A percentile compares a stretch with the other conserved stretches of the same genome.
These are phyloP conservation scores for Cryptococcus hybrid DNA, from an alignment of 1,284 basidiomycete species.

Conservation along the genomic window DNA sequence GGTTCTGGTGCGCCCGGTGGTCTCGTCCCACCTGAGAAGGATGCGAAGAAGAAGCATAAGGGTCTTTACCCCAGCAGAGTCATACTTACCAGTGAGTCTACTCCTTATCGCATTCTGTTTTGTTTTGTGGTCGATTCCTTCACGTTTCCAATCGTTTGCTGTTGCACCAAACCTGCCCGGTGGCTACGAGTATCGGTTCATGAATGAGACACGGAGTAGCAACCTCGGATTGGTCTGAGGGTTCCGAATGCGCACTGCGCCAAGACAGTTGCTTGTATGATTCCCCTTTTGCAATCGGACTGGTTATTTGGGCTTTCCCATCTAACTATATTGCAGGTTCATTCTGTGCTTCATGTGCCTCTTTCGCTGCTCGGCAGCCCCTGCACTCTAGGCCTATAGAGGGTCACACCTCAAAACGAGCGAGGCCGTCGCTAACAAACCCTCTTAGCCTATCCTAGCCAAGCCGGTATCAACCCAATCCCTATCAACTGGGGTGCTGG, in stretches of 20 bases:
- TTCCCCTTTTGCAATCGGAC: too few species aligned
- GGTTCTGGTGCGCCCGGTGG: slow-evolving; percentile 23
- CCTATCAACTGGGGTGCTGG: slow-evolving; percentile 79
- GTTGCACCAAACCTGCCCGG: too few species aligned
- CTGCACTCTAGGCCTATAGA: not conserved
- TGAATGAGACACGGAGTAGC: too few species aligned
- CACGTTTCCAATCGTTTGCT: too few species aligned
- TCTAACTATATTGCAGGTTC: too few species aligned
- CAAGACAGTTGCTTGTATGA: too few species aligned
- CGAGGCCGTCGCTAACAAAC: not conserved
- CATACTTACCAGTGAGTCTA: slow-evolving; percentile 36
- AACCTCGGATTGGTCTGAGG: too few species aligned
- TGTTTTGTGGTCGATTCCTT: not conserved
- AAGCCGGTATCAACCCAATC: slow-evolving; percentile 71
- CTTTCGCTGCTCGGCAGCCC: too few species aligned
- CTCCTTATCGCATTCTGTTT: not conserved
- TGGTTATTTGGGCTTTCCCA: too few species aligned
- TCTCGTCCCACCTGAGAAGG: slow-evolving; percentile 17
- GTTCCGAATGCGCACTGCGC: too few species aligned
- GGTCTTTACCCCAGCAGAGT: slow-evolving; percentile 38
- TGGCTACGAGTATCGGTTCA: too few species aligned
- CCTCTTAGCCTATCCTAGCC: slow-evolving; percentile 64
- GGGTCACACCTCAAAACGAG: not conserved
- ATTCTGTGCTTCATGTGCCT: too few species aligned
- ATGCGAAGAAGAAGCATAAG: slow-evolving; percentile 21